Base-by-base conservation (phyloP, 441 rosid species). In the Populus trichocarpa region DNA sequence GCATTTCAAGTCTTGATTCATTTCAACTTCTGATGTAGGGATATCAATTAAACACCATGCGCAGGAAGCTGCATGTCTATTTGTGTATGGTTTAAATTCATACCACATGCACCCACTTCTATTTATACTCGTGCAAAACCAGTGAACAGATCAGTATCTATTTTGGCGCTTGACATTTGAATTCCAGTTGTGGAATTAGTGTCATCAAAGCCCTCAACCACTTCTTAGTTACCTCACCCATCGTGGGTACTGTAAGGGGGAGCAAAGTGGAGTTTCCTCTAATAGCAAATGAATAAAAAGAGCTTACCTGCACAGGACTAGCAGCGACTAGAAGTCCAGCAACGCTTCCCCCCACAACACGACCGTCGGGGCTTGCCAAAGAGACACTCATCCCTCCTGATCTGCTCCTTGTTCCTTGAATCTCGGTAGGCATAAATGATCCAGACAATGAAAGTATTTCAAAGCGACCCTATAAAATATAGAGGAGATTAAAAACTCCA, bases 331-430 rank as follows among this genome's bases (percentile, higher is more conserved):
- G 88, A 73, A 92, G 91, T 66, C 99, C 99, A 16, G 96, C 97
- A 70, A 96, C 97, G 40, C 97, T 87, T 10, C 99, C 99, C 25
- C 98, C 99, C 0, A 96, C 92, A 77, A 96, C 98, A 22, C 96
- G 96, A 20, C 98, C 99, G 83, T 94, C 97, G 13, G 97, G 93
- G 78, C 98, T 89, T 0, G 95, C 92, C 84, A 96, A 83, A 63
- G 98, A 92, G 75, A 96, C 94, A n/a, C 97, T 96, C 96, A 96
- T 88, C 69, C 98, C 97, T 72, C 99, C 99, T 13, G 97, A 88
- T 83, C 95, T 83, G 86, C 97, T 91, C 74, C 87, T 88, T 32
- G 96, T 81, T 74, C 97, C 98, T 83, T 86, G 91, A 80, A 81
- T 92, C 89, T 91, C 97, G 0, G 92, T 91, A 18, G 96, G 96